Evolutionary conservation across 352 stramenopile genomes (phyloP).

Genomic region (Globisporangium viniferum): DNA sequence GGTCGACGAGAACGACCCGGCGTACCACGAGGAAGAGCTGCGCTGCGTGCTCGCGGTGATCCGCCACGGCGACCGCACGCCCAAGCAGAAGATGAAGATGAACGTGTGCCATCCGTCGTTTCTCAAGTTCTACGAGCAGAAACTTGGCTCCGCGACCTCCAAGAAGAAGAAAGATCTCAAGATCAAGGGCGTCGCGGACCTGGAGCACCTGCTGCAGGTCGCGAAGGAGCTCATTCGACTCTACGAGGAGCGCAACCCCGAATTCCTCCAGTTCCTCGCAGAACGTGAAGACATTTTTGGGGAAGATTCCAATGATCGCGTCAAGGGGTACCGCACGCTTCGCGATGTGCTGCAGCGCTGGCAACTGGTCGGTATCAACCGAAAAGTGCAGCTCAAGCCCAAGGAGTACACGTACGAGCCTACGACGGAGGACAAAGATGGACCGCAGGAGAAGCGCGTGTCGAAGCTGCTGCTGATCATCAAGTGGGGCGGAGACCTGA

Average conservation of each 20-base stretch:
- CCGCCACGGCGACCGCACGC: conserved; percentile 98
- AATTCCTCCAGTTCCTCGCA: conserved; percentile 62
- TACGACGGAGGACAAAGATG: background rate
- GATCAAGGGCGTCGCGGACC: conserved; percentile 80
- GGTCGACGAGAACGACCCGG: conserved; percentile 21
- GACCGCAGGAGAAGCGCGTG: conserved; percentile 31
- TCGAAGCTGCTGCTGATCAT: conserved; percentile 97
- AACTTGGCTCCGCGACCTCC: conserved; percentile 25
- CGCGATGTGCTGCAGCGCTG: conserved; percentile 96
- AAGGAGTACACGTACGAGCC: conserved; percentile 47
- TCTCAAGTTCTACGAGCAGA: conserved; percentile 77
- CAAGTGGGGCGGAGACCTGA: conserved; percentile 99
- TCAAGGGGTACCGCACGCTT: conserved; percentile 85
- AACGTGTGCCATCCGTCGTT: conserved; percentile 90
- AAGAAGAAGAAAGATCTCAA: conserved; percentile 79
- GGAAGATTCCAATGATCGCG: conserved; percentile 66
- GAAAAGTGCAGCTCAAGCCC: conserved; percentile 96
- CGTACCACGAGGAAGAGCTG: conserved; percentile 93
- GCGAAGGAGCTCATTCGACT: conserved; percentile 69
- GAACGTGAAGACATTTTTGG: conserved; percentile 55
- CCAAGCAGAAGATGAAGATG: conserved; percentile 99
- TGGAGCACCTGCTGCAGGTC: conserved; percentile 76
- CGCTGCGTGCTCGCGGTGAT: conserved; percentile 99
- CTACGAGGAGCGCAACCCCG: conserved; percentile 56
- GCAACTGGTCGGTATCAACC: conserved; percentile 96